Percentiles rank a stretch among this genome's conserved stretches.
phyloP scores from a whole-genome alignment of 495 filamentous ascomycete species.

The Sphaerosporella brunnea region DNA sequence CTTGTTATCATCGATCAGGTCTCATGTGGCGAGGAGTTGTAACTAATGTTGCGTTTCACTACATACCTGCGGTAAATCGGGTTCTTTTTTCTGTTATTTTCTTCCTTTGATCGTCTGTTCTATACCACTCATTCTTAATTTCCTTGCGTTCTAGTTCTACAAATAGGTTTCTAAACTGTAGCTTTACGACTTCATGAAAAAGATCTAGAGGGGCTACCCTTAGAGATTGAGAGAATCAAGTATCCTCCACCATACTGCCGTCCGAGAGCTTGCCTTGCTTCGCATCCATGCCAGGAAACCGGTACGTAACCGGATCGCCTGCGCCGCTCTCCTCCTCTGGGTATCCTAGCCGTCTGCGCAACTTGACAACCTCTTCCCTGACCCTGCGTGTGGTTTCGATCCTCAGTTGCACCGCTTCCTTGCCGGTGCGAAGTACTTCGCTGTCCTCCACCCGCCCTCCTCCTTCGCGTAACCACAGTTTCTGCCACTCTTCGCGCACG shows the following conservation, averaged over 20 bases:
- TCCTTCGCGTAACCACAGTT: constrained; percentile 33
- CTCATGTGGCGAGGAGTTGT: background rate
- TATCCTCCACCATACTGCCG: constrained; percentile 46
- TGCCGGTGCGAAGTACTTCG: constrained; percentile 49
- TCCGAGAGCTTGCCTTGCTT: constrained; percentile 45
- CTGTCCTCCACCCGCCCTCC: constrained; percentile 36
- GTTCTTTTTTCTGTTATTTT: background rate
- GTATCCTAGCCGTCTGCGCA: constrained; percentile 50
- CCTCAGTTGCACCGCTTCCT: constrained; percentile 59
- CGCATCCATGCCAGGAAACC: constrained; percentile 34
- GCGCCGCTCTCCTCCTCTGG: constrained; percentile 63
- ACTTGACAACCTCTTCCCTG: constrained; percentile 57
- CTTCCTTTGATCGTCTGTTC: background rate
- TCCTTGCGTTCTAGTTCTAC: background rate
- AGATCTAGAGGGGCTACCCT: too few species aligned
- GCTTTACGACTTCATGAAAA: too few species aligned
- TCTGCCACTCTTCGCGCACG: constrained; percentile 48
- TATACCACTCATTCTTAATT: background rate
- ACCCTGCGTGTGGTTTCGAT: constrained; percentile 67
- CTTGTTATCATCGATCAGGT: background rate
- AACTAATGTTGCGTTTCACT: background rate
- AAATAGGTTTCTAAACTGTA: background rate
- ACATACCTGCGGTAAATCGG: too few species aligned
- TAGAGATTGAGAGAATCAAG: too few species aligned
- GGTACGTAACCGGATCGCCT: constrained; percentile 46